Percentiles rank a stretch among this genome's conserved stretches.
These are phyloP conservation scores for Eucalyptus sp. DNA, from an alignment of 345 rosid genomes.

Conservation along the genomic window DNA sequence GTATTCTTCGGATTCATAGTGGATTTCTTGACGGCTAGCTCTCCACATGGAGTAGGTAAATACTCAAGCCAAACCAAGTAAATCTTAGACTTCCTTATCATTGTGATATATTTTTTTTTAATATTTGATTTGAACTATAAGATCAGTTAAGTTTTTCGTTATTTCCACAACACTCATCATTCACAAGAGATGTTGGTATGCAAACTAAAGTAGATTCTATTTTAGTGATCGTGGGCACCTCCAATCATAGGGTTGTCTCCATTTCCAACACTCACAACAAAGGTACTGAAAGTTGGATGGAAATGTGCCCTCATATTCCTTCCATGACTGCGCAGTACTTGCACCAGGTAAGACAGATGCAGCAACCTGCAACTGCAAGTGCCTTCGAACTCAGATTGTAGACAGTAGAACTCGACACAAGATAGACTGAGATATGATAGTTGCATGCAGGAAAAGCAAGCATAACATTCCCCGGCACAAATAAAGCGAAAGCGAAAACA, in stretches of 20 bases:
- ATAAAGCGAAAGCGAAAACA: background rate
- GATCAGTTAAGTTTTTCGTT: background rate
- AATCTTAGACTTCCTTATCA: background rate
- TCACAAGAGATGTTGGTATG: background rate
- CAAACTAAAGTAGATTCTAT: background rate
- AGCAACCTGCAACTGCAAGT: too few species aligned
- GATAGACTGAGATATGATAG: background rate
- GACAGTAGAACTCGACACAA: too few species aligned
- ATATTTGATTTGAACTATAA: background rate
- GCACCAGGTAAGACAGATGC: too few species aligned
- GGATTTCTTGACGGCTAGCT: background rate
- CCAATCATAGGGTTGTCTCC: background rate
- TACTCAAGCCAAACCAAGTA: accelerated
- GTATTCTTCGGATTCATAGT: background rate
- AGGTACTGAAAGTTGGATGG: too few species aligned
- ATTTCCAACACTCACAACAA: too few species aligned
- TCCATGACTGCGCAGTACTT: too few species aligned
- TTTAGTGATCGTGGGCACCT: background rate
- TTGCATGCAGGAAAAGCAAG: background rate
- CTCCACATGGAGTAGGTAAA: background rate
- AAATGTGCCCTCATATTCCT: too few species aligned
- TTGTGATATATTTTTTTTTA: background rate
- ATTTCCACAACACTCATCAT: background rate
- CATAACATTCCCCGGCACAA: background rate
- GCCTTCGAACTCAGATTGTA: too few species aligned